Evolutionary conservation across 352 stramenopile genomes (phyloP).

Genomic region (Phytophthora lateralis): DNA sequence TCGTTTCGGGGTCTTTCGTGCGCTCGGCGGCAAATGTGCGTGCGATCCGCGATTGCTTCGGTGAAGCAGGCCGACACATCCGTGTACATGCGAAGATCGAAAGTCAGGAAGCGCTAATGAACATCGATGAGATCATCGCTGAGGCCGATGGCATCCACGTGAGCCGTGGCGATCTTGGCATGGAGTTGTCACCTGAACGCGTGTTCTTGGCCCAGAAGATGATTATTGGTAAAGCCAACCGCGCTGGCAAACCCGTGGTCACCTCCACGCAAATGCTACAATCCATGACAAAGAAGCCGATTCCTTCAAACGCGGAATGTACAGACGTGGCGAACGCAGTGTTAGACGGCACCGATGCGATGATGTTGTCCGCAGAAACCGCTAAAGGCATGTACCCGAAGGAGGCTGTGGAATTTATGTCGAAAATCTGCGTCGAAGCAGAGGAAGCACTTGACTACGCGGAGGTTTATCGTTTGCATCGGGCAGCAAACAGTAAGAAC

Average conservation of each 20-base stretch:
- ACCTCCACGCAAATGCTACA: slow-evolving; percentile 99
- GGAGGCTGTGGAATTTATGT: slow-evolving; percentile 96
- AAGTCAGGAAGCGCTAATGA: slow-evolving; percentile 97
- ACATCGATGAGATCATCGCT: slow-evolving; percentile 97
- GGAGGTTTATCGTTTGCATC: slow-evolving; percentile 66
- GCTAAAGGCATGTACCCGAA: slow-evolving; percentile 97
- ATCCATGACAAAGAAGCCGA: slow-evolving; percentile 98
- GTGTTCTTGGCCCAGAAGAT: slow-evolving; percentile 99
- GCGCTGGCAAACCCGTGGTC: slow-evolving; percentile 98
- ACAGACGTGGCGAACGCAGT: slow-evolving; percentile 99
- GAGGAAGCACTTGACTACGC: slow-evolving; percentile 83
- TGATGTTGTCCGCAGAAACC: slow-evolving; percentile 99
- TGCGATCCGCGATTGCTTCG: slow-evolving; percentile 83
- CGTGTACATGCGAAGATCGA: slow-evolving; percentile 99
- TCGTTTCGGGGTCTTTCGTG: slow-evolving; percentile 99
- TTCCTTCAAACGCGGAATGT: slow-evolving; percentile 98
- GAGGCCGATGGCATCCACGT: slow-evolving; percentile 99
- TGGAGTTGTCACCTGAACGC: slow-evolving; percentile 98
- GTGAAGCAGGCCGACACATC: slow-evolving; percentile 85
- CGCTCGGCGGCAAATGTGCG: slow-evolving; percentile 96
- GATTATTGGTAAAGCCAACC: slow-evolving; percentile 98
- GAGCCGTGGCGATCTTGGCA: slow-evolving; percentile 98
- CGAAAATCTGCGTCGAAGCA: slow-evolving; percentile 91
- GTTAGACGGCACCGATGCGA: slow-evolving; percentile 98
- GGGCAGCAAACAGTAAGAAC: slow-evolving; percentile 48